A percentile compares a stretch with the other conserved stretches of the same genome.
These are phyloP conservation scores for Pythium brachiatum DNA, from an alignment of 352 stramenopile species.

Conservation along the genomic window DNA sequence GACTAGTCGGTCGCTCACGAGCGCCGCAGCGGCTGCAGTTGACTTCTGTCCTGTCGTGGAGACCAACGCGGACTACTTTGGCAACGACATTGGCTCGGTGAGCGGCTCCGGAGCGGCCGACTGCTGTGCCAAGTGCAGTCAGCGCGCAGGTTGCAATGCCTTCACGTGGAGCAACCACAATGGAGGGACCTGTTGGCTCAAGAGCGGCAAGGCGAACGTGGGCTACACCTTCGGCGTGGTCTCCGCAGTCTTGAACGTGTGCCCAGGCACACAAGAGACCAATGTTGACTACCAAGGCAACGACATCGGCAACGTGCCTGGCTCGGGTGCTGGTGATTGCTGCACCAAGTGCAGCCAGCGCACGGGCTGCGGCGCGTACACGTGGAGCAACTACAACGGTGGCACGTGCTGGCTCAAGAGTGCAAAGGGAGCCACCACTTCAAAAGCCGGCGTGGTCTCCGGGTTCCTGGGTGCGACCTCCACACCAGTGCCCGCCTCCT, in stretches of 20 bases:
- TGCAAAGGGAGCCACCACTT: too few relatives aligned
- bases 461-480: neutral
- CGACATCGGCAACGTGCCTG: conserved; percentile 9
- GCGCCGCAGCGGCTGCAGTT: too few relatives aligned
- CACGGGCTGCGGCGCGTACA: neutral
- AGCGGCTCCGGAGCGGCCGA: neutral
- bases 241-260: conserved; percentile 4
- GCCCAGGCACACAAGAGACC: neutral
- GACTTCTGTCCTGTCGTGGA: neutral
- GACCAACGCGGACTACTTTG: conserved; percentile 23
- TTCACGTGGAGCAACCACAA: conserved; percentile 27
- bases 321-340: neutral
- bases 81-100: conserved; percentile 22
- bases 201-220: conserved; percentile 18
- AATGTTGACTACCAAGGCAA: conserved; percentile 7
- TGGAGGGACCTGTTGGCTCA: conserved; percentile 30
- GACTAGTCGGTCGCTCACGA: too few relatives aligned
- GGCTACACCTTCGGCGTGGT: neutral
- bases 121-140: conserved; percentile 14
- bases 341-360: neutral
- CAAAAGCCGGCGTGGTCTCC: too few relatives aligned
- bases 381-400: conserved; percentile 25
- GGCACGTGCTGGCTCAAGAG: neutral
- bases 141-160: conserved; percentile 17
- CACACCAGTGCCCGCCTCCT: conserved; percentile 24